phyloP scores from a whole-genome alignment of 2,329 filamentous ascomycete species.

The Talaromyces verruculosus region DNA sequence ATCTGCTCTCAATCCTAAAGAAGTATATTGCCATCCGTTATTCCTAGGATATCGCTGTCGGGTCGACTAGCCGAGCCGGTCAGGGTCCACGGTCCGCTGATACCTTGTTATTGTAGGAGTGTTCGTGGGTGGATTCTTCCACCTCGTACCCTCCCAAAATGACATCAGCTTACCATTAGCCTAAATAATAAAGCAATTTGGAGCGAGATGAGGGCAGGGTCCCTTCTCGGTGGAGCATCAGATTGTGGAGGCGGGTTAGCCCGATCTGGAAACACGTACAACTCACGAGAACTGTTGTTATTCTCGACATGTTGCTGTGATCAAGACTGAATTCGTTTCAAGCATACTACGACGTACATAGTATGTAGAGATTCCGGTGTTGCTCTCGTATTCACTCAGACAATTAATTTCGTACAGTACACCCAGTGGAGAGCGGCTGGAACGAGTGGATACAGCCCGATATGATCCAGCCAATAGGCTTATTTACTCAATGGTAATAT shows the following conservation, averaged over 20 bases:
- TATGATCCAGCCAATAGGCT: not conserved
- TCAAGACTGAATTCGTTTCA: not conserved
- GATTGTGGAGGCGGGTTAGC: slow-evolving; percentile 1
- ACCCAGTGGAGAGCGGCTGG: not conserved
- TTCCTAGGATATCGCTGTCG: not conserved
- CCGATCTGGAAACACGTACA: not conserved
- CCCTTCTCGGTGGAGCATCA: slow-evolving; percentile 4
- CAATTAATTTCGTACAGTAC: not conserved
- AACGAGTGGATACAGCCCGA: not conserved
- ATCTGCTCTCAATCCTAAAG: not conserved
- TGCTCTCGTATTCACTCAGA: not conserved
- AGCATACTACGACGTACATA: no score
- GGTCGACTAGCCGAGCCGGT: slow-evolving; percentile 2
- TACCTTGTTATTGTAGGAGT: not conserved
- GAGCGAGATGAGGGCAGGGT: not conserved
- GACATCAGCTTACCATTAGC: not conserved
- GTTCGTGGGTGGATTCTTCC: not conserved
- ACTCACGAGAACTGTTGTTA: not conserved
- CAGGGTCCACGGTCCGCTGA: slow-evolving; percentile 5
- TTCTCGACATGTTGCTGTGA: not conserved
- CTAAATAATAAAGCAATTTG: not conserved
- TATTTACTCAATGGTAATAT: not conserved
- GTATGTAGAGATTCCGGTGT: not conserved
- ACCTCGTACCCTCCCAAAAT: not conserved
- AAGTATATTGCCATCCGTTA: not conserved